Percentiles rank a stretch among this genome's conserved stretches.
phyloP scores from a whole-genome alignment of 2,329 filamentous ascomycete species.

The Trichoderma sp. region DNA sequence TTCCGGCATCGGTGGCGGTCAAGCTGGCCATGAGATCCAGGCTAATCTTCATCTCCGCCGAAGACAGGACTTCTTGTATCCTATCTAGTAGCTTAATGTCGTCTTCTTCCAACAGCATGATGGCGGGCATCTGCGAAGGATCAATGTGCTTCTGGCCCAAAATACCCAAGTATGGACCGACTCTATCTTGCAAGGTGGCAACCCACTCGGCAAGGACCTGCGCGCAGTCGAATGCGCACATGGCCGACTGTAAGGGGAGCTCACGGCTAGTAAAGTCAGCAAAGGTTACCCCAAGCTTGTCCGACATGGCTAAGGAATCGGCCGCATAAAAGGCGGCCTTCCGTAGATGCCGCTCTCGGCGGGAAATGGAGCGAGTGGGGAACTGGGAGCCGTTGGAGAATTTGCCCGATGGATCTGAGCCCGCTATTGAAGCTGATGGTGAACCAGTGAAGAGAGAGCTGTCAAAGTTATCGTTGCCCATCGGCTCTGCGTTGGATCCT shows the following conservation, averaged over 20 bases:
- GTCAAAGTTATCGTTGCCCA: slow-evolving; percentile 45
- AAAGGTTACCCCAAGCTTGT: slow-evolving; percentile 81
- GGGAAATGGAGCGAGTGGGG: slow-evolving; percentile 53
- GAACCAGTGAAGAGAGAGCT: slow-evolving; percentile 50
- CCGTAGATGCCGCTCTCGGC: slow-evolving; percentile 81
- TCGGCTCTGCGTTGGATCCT: slow-evolving; percentile 45
- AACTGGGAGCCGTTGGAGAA: slow-evolving; percentile 25
- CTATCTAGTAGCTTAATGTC: slow-evolving; percentile 82
- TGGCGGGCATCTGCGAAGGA: slow-evolving; percentile 73
- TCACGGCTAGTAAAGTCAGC: slow-evolving; percentile 80
- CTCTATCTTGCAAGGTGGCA: slow-evolving; percentile 85
- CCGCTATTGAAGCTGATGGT: slow-evolving; percentile 48
- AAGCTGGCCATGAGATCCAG: slow-evolving; percentile 48
- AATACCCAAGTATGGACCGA: slow-evolving; percentile 85
- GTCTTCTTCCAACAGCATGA: slow-evolving; percentile 89
- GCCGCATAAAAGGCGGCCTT: slow-evolving; percentile 96
- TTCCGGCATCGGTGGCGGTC: slow-evolving; percentile 50
- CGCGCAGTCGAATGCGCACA: slow-evolving; percentile 91
- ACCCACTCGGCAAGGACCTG: slow-evolving; percentile 95
- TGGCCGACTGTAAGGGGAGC: slow-evolving; percentile 81
- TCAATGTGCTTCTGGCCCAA: slow-evolving; percentile 82
- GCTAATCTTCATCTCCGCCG: slow-evolving; percentile 76
- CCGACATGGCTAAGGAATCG: slow-evolving; percentile 84
- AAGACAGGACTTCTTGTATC: slow-evolving; percentile 73
- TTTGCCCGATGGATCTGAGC: slow-evolving; percentile 47